Conservation (phyloP, 495 filamentous ascomycete genomes). For the Hypoxylon rickii region DNA sequence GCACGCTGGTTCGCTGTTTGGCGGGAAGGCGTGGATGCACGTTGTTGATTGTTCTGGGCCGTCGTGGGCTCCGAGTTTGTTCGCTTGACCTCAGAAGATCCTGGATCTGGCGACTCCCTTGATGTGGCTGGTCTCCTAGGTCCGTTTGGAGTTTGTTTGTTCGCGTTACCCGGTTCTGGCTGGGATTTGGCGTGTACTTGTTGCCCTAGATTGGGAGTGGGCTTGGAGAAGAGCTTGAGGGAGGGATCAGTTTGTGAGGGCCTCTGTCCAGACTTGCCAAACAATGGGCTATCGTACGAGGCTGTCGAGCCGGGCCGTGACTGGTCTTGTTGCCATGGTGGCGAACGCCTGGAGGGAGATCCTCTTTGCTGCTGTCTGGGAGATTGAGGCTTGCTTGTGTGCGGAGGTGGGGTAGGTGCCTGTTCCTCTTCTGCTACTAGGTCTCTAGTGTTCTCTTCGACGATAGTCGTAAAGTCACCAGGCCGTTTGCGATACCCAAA, state of each 20-base stretch:
- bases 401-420: constrained; percentile 40
- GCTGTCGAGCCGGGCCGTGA: constrained; percentile 29
- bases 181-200: constrained; percentile 17
- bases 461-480: constrained; percentile 46
- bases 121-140: constrained; percentile 16
- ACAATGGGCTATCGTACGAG: constrained; percentile 40
- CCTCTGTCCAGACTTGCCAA: constrained; percentile 37
- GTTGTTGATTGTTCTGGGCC: background rate
- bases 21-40: constrained; percentile 5
- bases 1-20: constrained; percentile 12
- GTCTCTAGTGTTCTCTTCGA: constrained; percentile 52
- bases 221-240: constrained; percentile 38
- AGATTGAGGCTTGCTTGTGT: constrained; percentile 29
- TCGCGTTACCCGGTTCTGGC: constrained; percentile 17
- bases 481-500: constrained; percentile 28
- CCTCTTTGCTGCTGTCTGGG: constrained; percentile 21
- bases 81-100: constrained; percentile 15
- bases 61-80: constrained; percentile 16
- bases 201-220: constrained; percentile 5
- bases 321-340: constrained; percentile 24
- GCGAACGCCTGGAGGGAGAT: constrained; percentile 10
- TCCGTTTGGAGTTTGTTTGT: constrained; percentile 2
- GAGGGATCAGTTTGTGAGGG: constrained; percentile 30
- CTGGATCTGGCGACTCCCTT: constrained; percentile 21
- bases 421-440: constrained; percentile 30